These are phyloP conservation scores for Prototheca cutis DNA, from an alignment of 163 green algal genomes.

Conservation along the genomic window DNA sequence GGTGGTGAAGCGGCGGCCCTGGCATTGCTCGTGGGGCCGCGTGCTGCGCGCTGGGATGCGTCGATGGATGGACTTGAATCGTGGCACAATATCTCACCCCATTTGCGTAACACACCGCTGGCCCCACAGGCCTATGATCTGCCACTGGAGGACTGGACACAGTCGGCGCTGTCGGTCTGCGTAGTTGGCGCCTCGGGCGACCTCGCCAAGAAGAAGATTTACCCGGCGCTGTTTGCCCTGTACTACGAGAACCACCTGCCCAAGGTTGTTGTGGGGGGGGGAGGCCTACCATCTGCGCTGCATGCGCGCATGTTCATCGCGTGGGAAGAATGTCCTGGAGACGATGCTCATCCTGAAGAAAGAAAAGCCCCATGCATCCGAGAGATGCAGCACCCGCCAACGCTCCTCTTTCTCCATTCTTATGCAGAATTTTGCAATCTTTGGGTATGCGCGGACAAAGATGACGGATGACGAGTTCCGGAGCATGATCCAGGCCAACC, in stretches of 20 bases:
- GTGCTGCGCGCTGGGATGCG: too few relatives aligned
- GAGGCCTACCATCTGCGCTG: too few relatives aligned
- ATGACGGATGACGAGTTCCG: conserved; percentile 85
- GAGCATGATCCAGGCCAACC: conserved; percentile 56
- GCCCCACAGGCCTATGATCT: conserved; percentile 33
- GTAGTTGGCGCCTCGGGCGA: conserved; percentile 80
- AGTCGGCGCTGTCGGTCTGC: conserved; percentile 52
- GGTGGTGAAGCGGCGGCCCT: too few relatives aligned
- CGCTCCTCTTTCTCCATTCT: conserved; percentile 19
- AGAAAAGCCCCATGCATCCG: too few relatives aligned
- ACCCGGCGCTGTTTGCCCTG: conserved; percentile 89
- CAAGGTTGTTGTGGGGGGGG: conserved; percentile 31
- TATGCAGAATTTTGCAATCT: conserved; percentile 61
- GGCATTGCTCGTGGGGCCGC: too few relatives aligned
- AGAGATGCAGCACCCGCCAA: too few relatives aligned
- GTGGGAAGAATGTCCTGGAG: too few relatives aligned
- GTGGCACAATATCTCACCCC: too few relatives aligned
- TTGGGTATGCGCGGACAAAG: conserved; percentile 87
- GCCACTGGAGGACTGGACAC: conserved; percentile 46
- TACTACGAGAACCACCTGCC: conserved; percentile 88
- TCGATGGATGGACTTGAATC: too few relatives aligned
- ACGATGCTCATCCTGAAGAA: too few relatives aligned
- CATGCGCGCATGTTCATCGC: too few relatives aligned
- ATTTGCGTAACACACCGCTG: too few relatives aligned
- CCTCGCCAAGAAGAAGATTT: conserved; percentile 95